Evolutionary conservation across 2,329 filamentous ascomycete genomes (phyloP), one percentile per base, ranked within the genome.

Genomic region (Colletotrichum phormii): DNA sequence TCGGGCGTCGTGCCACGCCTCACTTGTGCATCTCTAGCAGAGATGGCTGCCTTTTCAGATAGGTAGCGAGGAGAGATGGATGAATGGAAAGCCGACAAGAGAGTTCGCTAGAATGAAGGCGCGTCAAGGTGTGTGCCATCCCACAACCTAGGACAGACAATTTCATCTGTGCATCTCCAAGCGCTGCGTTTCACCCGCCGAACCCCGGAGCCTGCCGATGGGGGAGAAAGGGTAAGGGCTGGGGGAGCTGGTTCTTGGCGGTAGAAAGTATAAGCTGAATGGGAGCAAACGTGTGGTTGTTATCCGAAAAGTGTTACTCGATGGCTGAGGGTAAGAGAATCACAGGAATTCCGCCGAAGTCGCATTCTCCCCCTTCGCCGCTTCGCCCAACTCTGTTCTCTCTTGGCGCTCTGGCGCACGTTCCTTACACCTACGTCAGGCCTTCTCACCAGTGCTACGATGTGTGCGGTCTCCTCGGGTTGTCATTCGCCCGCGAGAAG

Each of bases 251-350:
- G 22, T 12, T 33, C 11, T 63, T 55, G 58, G 58, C 53, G 46
- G 65, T 35, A 55, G 46, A 68, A 49, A 24, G 57, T 13, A 57
- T 42, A 59, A 51, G 37, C 11, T 5, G 35, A 35, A 22, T 15
- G 37, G 6, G 58, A 6, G 58, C 11, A 46, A 12, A 54, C 8
- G 42, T 67, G 24, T 64, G 29, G 54, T 24, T 60, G 22, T 29
- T 13, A 31, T 42, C 59, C 18, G 9, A 37, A 11, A 37, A 11
- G 62, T 61, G 62, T 74, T 75, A 75, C 74, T 71, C 69, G 67
- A 75, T 72, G 67, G 49, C 42, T 67, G 24, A 72, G 72, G 35
- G 74, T 75, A 75, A 75, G 53, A 68, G 55, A 70, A 68, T 60
- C 54, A 35, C 31, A 54, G 18, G 18, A 54, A 29, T 58, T 53